Evolutionary conservation across 2,329 filamentous ascomycete species (phyloP).

Genomic region (Zarea fungicola): DNA sequence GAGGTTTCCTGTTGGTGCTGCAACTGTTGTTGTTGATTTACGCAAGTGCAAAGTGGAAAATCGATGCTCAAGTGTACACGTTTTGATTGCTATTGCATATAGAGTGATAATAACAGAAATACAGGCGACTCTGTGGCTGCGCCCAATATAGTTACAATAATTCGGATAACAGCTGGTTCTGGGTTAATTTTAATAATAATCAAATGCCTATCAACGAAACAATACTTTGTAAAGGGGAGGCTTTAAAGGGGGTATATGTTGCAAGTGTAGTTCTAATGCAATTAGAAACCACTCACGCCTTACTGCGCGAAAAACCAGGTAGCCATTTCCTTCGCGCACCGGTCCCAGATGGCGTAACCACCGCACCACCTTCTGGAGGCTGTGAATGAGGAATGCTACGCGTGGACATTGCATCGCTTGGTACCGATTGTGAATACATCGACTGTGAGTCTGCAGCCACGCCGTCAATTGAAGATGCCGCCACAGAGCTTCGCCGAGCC

Average conservation of each 20-base stretch:
- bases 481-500: conserved; percentile 21
- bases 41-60: no score
- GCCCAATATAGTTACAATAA: no score
- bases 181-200: no score
- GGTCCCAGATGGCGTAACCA: conserved; percentile 15
- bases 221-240: no score
- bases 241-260: neutral
- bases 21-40: no score
- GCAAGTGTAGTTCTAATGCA: neutral
- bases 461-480: neutral
- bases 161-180: no score
- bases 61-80: no score
- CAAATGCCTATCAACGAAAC: no score
- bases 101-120: no score
- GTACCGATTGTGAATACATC: neutral
- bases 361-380: conserved; percentile 11
- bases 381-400: conserved; percentile 4
- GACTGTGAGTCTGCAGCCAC: neutral
- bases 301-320: conserved; percentile 22
- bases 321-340: conserved; percentile 33
- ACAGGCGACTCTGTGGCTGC: no score
- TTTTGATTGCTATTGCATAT: no score
- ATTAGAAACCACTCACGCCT: neutral
- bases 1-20: no score
- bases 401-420: conserved; percentile 4